phyloP scores from a whole-genome alignment of 441 rosid species.

The Manihot esculenta region DNA sequence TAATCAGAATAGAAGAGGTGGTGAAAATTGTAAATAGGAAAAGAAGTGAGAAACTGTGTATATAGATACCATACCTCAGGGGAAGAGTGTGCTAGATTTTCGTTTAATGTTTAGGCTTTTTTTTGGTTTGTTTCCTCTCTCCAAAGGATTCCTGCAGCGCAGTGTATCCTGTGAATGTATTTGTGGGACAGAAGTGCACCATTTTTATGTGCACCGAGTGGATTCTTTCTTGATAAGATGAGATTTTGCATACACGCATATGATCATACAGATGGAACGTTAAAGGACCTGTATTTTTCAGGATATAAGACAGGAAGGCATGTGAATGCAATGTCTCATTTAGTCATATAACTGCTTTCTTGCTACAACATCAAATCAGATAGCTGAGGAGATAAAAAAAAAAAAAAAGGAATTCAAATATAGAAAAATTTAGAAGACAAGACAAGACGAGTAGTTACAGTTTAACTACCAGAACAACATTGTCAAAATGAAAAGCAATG shows the following conservation, averaged over 20 bases:
- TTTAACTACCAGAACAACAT: slow-evolving; percentile 14
- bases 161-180: neutral
- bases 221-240: too few relatives aligned
- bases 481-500: neutral
- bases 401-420: too few relatives aligned
- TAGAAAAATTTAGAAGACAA: neutral
- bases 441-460: neutral
- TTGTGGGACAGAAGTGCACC: too few relatives aligned
- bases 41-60: slow-evolving; percentile 27
- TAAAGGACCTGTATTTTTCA: too few relatives aligned
- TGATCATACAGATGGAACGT: neutral
- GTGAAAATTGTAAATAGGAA: slow-evolving; percentile 36
- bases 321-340: neutral
- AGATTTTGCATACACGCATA: neutral
- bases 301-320: too few relatives aligned
- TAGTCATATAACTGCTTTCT: neutral
- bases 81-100: slow-evolving; percentile 20
- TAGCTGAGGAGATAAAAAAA: neutral
- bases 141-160: neutral
- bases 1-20: slow-evolving; percentile 16
- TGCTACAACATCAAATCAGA: slow-evolving; percentile 11
- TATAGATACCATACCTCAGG: slow-evolving; percentile 13
- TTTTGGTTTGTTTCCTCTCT: too few relatives aligned
- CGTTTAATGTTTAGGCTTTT: slow-evolving; percentile 11
- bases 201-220: too few relatives aligned